Base-by-base conservation (phyloP, 768 basidiomycete species). In the Amanita jacksonii region DNA sequence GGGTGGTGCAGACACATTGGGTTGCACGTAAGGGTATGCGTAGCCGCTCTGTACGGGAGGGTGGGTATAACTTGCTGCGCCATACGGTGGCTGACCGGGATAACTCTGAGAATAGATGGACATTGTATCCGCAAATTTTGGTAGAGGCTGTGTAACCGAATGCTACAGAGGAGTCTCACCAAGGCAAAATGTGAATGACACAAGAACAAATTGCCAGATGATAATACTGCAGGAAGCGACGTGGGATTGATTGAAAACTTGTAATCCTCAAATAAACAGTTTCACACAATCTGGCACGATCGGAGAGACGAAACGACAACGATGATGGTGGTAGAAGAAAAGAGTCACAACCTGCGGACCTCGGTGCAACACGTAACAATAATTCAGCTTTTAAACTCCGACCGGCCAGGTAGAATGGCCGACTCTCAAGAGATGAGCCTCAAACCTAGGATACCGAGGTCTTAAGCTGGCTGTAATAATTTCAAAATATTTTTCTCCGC, bases 91-190 rank as follows among this genome's bases (percentile, higher is more conserved):
- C 55, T 79, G 79, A 54, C 74, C 73, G 55, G 74, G 83, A 55
- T 72, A 66, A 59, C 63, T 70, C 59, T 79, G 79, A 62, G 79
- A 65, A 63, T 81, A 84, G 56, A 78, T 62, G 51, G 76, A 77
- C 76, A 80, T 79, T 52, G 61, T 62, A 47, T 41, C 57, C 62
- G n/a, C 51, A 56, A 56, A 57, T 48, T 54, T 50, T 52, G 56
- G 53, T 28, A 28, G 27, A 6, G 27, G 27, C 41, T 37, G 40
- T 32, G 38, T 39, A 25, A 32, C 39, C 38, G 23, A 41, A 39
- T 18, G n/a, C 28, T 33, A 33, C 37, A 20, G 23, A 33, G 45
- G 15, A 20, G 34, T 46, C 43, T 44, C 40, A 47, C 46, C 40
- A 32, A 40, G 23, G 27, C 40, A 41, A 47, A 13, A 32, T 22